Evolutionary conservation across 2,329 filamentous ascomycete genomes (phyloP).

Genomic region (Aspergillus japonicus): DNA sequence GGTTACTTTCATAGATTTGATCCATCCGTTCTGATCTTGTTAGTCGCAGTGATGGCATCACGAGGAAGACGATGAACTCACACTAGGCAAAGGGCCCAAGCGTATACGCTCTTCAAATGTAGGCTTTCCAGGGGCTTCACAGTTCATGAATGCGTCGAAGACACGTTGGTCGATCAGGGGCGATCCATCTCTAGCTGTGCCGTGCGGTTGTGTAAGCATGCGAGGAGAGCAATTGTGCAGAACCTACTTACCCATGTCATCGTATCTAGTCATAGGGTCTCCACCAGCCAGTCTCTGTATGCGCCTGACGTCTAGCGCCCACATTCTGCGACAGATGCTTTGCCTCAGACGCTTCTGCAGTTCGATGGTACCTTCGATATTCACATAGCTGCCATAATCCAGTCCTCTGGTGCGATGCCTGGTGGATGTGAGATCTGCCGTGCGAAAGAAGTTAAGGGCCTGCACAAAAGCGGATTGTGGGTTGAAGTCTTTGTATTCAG

Average conservation of each 20-base stretch:
- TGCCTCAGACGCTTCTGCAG: constrained; percentile 39
- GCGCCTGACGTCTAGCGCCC: constrained; percentile 43
- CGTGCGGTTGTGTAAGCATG: neutral
- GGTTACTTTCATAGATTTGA: constrained; percentile 34
- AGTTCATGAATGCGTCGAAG: constrained; percentile 43
- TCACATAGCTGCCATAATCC: constrained; percentile 44
- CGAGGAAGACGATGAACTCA: constrained; percentile 21
- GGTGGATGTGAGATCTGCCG: constrained; percentile 38
- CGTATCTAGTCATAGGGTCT: constrained; percentile 35
- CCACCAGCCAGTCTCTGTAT: constrained; percentile 42
- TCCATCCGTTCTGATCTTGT: constrained; percentile 35
- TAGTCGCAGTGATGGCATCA: constrained; percentile 14
- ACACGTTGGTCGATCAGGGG: constrained; percentile 36
- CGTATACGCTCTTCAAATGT: constrained; percentile 41
- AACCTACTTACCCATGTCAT: constrained; percentile 36
- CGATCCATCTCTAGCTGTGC: constrained; percentile 32
- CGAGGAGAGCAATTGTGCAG: neutral
- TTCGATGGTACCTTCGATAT: constrained; percentile 44
- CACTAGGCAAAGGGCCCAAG: constrained; percentile 39
- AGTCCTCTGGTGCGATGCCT: constrained; percentile 40
- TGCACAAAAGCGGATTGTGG: constrained; percentile 42
- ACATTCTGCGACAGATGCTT: constrained; percentile 45
- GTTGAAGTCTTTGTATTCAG: constrained; percentile 43
- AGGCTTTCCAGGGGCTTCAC: constrained; percentile 34
- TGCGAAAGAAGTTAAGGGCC: constrained; percentile 43